Percentiles rank a stretch among this genome's conserved stretches.
Conservation (phyloP, 78 protist species). For the Dictyostelium brefeldianum region DNA sequence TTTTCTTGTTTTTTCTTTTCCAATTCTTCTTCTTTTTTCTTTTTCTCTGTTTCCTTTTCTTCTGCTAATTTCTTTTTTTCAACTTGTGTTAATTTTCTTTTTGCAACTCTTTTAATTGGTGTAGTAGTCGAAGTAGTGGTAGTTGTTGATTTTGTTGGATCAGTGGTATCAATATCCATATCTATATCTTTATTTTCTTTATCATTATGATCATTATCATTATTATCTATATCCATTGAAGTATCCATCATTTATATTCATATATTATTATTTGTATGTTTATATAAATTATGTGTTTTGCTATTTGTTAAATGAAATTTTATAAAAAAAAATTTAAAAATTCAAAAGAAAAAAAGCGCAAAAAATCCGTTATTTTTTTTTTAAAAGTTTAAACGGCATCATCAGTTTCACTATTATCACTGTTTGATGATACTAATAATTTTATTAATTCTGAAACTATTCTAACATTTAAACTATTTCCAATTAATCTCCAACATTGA, state of each 20-base stretch:
- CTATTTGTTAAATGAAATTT: no score
- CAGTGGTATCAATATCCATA: no score
- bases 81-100: not conserved
- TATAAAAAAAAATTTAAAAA: no score
- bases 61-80: slow-evolving; percentile 11
- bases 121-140: not conserved
- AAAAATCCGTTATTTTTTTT: no score
- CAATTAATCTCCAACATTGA: slow-evolving; percentile 58
- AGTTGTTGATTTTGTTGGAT: not conserved
- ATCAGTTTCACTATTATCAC: not conserved
- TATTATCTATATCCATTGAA: no score
- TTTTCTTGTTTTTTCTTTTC: slow-evolving; percentile 30
- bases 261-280: no score
- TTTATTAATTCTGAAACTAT: slow-evolving; percentile 58
- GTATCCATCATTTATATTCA: no score
- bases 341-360: no score
- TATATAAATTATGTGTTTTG: no score
- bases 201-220: no score
- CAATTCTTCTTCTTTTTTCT: slow-evolving; percentile 13
- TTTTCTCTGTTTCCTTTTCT: slow-evolving; percentile 13
- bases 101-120: not conserved
- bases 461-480: slow-evolving; percentile 73
- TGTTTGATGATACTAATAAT: not conserved
- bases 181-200: no score
- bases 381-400: no score